phyloP scores from a whole-genome alignment of 495 filamentous ascomycete genomes.

The Lophiostoma macrostomum region DNA sequence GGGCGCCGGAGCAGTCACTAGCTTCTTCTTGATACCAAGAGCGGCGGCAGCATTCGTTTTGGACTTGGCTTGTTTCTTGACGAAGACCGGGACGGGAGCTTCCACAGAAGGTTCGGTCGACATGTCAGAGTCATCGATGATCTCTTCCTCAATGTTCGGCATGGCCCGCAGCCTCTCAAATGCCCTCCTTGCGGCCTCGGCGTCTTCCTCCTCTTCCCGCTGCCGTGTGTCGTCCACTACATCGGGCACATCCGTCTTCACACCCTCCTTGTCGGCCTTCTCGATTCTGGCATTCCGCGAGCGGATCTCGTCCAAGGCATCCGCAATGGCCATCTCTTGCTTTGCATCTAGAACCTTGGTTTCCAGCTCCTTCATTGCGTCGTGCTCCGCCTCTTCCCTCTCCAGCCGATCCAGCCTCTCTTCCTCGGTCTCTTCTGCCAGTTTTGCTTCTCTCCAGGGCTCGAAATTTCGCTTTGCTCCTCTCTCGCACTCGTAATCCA shows the following conservation, averaged over 20 bases:
- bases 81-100: constrained; percentile 13
- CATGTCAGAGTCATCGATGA: constrained; percentile 39
- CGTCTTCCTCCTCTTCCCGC: constrained; percentile 75
- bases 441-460: constrained; percentile 68
- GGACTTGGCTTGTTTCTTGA: constrained; percentile 8
- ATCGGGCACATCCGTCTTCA: constrained; percentile 45
- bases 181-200: constrained; percentile 75
- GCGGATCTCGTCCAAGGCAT: constrained; percentile 92
- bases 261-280: constrained; percentile 61
- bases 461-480: constrained; percentile 94
- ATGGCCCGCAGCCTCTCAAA: constrained; percentile 66
- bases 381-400: constrained; percentile 61
- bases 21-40: constrained; percentile 90
- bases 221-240: constrained; percentile 57
- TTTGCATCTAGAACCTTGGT: constrained; percentile 88
- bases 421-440: constrained; percentile 74
- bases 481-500: constrained; percentile 83
- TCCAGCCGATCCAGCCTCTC: constrained; percentile 82
- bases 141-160: constrained; percentile 45
- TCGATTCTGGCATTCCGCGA: constrained; percentile 85
- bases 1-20: not conserved
- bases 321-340: constrained; percentile 93
- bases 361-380: constrained; percentile 77
- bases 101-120: not conserved
- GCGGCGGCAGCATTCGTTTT: constrained; percentile 50